Conservation (phyloP, 2,329 filamentous ascomycete genomes). For the Xylariaceae sp. region DNA sequence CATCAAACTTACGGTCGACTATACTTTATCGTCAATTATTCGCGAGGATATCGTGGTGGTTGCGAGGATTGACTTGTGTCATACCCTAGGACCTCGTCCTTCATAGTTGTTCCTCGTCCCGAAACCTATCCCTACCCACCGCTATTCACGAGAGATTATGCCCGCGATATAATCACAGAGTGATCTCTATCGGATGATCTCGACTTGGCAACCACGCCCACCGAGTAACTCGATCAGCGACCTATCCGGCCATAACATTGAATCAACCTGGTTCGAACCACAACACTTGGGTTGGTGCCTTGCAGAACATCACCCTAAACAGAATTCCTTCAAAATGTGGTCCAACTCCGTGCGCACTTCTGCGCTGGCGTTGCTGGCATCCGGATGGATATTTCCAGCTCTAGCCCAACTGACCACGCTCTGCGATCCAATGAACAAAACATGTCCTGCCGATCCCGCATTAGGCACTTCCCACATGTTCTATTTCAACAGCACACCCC, state of each 20-base stretch:
- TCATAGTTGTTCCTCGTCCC: neutral
- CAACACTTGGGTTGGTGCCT: neutral
- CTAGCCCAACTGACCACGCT: slow-evolving; percentile 70
- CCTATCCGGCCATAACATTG: neutral
- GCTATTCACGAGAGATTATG: neutral
- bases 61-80: too few relatives aligned
- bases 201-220: too few relatives aligned
- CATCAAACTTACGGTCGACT: neutral
- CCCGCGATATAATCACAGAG: too few relatives aligned
- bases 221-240: neutral
- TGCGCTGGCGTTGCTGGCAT: slow-evolving; percentile 38
- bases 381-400: slow-evolving; percentile 41
- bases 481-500: slow-evolving; percentile 61
- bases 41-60: too few relatives aligned
- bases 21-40: too few relatives aligned
- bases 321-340: neutral
- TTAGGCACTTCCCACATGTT: slow-evolving; percentile 61
- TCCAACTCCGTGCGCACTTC: slow-evolving; percentile 20
- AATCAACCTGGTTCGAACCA: neutral
- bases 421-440: slow-evolving; percentile 72
- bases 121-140: neutral
- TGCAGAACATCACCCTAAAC: neutral
- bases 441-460: slow-evolving; percentile 68
- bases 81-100: too few relatives aligned
- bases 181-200: too few relatives aligned